Evolutionary conservation across 192 early-diverging fungal genomes (phyloP).

Genomic region (Mortierella hygrophila): DNA sequence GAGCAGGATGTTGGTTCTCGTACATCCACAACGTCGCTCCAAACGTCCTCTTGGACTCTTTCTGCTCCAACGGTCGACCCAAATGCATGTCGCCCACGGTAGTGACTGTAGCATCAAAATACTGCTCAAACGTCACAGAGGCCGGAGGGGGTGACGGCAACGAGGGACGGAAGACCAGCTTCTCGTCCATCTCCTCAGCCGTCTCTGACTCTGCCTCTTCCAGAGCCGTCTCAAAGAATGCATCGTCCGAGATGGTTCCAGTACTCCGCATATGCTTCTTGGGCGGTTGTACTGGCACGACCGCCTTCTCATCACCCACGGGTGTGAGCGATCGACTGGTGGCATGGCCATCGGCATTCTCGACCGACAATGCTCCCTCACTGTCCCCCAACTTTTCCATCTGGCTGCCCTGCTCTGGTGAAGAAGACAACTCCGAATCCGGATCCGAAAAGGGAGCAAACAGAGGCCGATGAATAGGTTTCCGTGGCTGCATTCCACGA

Average conservation of each 20-base stretch:
- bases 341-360: not conserved
- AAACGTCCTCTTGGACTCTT: conserved; percentile 44
- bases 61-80: conserved; percentile 48
- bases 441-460: conserved; percentile 31
- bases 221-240: conserved; percentile 48
- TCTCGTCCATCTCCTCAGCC: conserved; percentile 18
- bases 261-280: conserved; percentile 46
- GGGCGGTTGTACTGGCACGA: not conserved
- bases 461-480: conserved; percentile 31
- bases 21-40: conserved; percentile 56
- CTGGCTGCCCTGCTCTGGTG: not conserved
- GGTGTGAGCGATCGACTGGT: not conserved
- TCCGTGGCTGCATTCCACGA: conserved; percentile 9
- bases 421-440: not conserved
- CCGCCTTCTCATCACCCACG: not conserved
- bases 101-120: conserved; percentile 26
- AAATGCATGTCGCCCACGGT: conserved; percentile 43
- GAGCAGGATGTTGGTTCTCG: conserved; percentile 21
- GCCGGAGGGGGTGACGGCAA: conserved; percentile 34
- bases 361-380: not conserved
- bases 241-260: conserved; percentile 52
- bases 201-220: conserved; percentile 22
- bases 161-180: conserved; percentile 20
- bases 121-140: conserved; percentile 41
- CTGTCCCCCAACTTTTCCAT: not conserved